Evolutionary conservation across 257 asterid species (phyloP), one percentile per base, ranked within the genome.

Genomic region (Solanum habrochaites): DNA sequence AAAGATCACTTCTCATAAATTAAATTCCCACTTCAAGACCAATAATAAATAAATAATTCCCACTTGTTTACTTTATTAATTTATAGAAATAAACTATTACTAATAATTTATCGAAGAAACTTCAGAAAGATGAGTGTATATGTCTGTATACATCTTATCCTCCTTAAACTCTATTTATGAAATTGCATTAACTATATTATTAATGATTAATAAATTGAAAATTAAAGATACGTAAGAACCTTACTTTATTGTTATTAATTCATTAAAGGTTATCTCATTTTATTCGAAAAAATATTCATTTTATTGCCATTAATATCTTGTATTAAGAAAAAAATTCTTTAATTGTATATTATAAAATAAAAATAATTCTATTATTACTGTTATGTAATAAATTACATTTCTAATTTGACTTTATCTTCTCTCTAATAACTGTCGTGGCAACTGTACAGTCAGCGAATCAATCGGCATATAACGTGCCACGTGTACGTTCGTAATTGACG

Each of bases 401-500:
- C 18, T 11, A 27, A 47, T 47, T 80, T 80, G 29, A 47, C 85
- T 47, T 5, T 7, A 29, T 49, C 66, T 47, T 47, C 37, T 43
- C 18, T 9, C 8, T 0, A 39, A 39, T 39, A 39, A 39, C 16
- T 23, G 62, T 80, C 91, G 90, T 90, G 93, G 93, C 86, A 18
- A 85, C 9, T 40, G 85, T 52, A 88, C 88, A 27, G 93, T 90
- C 93, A 90, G 83, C 90, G 52, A 69, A 89, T 31, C 80, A 2
- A 4, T 87, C 92, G 95, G 92, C 49, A 25, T 27, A 35, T 8
- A 16, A 67, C 0, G 1, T 7, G 89, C 86, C 94, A 92, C 93
- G 95, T 92, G 87, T 88, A 77, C 43, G 89, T 27, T 64, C 11
- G 9, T 31, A 16, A 87, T 56, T 88, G 90, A 86, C 25, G 18